phyloP scores from a whole-genome alignment of 169 alveolate genomes.

The Nephromyces sp. region DNA sequence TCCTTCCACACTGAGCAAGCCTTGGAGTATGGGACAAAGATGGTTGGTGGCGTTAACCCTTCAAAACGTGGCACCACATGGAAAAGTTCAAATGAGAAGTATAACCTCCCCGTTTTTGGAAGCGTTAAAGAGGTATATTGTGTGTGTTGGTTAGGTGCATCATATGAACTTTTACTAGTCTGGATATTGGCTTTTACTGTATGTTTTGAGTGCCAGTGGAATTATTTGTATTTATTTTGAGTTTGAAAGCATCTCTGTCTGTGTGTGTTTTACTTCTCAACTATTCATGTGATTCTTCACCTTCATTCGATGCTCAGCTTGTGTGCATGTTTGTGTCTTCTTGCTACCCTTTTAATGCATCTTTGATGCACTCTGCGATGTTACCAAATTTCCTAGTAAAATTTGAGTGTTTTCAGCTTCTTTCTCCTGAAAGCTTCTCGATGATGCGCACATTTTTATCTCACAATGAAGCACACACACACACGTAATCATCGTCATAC shows the following conservation, averaged over 20 bases:
- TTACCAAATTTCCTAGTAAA: too few species aligned
- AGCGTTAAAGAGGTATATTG: conserved; percentile 39
- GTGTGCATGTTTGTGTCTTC: background rate
- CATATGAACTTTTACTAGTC: background rate
- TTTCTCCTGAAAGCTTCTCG: too few species aligned
- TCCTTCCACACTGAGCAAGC: conserved; percentile 79
- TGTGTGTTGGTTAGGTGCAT: background rate
- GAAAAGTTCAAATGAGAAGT: conserved; percentile 49
- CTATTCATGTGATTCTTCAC: background rate
- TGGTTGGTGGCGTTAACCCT: conserved; percentile 88
- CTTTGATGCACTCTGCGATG: too few species aligned
- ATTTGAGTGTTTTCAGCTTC: too few species aligned
- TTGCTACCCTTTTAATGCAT: too few species aligned
- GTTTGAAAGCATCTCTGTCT: background rate
- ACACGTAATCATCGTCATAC: too few species aligned
- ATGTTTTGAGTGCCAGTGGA: background rate
- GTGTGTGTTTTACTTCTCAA: background rate
- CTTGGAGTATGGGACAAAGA: conserved; percentile 72
- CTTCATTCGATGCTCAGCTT: background rate
- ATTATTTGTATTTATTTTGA: background rate
- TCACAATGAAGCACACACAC: too few species aligned
- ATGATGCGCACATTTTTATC: too few species aligned
- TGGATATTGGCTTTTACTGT: background rate
- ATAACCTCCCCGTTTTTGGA: conserved; percentile 55
- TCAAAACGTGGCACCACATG: conserved; percentile 69